Percentiles rank a stretch among this genome's conserved stretches.
phyloP scores from a whole-genome alignment of 2,329 filamentous ascomycete species.

The Trichoderma semiorbis region DNA sequence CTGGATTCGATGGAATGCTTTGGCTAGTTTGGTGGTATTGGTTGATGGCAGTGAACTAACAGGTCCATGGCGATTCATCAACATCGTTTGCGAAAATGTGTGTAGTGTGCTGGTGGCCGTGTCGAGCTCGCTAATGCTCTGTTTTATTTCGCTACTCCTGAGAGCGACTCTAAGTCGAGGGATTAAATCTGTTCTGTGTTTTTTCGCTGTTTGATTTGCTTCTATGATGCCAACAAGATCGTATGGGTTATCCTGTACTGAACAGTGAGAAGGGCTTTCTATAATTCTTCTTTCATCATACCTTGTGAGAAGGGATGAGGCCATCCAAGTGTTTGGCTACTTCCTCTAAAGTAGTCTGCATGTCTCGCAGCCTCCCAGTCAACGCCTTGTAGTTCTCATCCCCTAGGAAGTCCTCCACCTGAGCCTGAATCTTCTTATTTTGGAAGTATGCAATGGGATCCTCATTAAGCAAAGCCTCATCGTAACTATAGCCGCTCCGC shows the following conservation, averaged over 20 bases:
- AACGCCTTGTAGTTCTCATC: constrained; percentile 3
- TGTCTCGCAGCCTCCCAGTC: not conserved
- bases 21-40: not conserved
- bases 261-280: not conserved
- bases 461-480: not conserved
- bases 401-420: not conserved
- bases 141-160: constrained; percentile 7
- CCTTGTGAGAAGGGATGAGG: constrained; percentile 7
- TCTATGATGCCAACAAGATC: constrained; percentile 11
- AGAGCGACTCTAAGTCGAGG: constrained; percentile 1
- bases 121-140: constrained; percentile 10
- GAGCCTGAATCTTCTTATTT: not conserved
- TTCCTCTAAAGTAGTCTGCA: not conserved
- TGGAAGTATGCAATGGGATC: constrained; percentile 4
- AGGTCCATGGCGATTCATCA: not conserved
- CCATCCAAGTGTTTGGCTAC: constrained; percentile 1
- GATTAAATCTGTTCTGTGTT: not conserved
- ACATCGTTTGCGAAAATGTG: constrained; percentile 6
- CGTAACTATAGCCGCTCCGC: not conserved
- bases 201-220: not conserved
- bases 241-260: not conserved
- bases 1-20: not conserved
- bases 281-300: not conserved
- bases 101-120: not conserved
- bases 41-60: not conserved